phyloP scores from a whole-genome alignment of 306 rosid species.

The Glycine tomentella region DNA sequence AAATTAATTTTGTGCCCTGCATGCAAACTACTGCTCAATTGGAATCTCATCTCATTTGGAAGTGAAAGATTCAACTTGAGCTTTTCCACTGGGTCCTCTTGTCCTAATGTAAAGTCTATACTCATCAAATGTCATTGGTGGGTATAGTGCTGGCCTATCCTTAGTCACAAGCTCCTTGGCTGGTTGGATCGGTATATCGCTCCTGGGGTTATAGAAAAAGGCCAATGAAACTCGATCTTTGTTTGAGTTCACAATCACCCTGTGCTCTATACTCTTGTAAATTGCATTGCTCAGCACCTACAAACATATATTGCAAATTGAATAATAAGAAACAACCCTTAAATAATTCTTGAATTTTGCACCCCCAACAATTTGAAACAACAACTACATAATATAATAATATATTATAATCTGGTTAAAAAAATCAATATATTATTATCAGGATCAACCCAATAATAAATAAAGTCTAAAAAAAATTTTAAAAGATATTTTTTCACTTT shows the following conservation, averaged over 20 bases:
- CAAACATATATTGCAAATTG: not conserved
- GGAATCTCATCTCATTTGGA: conserved; percentile 39
- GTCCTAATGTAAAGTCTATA: conserved; percentile 78
- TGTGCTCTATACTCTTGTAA: conserved; percentile 87
- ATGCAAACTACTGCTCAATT: not conserved
- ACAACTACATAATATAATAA: too few relatives aligned
- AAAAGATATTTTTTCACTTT: too few relatives aligned
- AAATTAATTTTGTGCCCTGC: not conserved
- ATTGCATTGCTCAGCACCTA: conserved; percentile 82
- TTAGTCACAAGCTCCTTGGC: conserved; percentile 63
- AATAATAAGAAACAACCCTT: not conserved
- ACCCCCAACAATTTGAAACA: too few relatives aligned
- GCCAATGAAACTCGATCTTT: conserved; percentile 82
- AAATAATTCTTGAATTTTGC: too few relatives aligned
- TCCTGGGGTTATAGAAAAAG: conserved; percentile 79
- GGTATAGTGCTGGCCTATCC: conserved; percentile 66
- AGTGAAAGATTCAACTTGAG: conserved; percentile 69
- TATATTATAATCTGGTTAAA: too few relatives aligned
- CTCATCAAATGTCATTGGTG: conserved; percentile 74
- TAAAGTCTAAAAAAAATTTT: too few relatives aligned
- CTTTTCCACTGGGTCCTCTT: conserved; percentile 72
- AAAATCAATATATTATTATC: too few relatives aligned
- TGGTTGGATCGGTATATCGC: conserved; percentile 69
- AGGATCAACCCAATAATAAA: too few relatives aligned
- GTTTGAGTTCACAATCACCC: conserved; percentile 78